Evolutionary conservation across 768 basidiomycete genomes (phyloP).

Genomic region (Pleurotus eryngii): DNA sequence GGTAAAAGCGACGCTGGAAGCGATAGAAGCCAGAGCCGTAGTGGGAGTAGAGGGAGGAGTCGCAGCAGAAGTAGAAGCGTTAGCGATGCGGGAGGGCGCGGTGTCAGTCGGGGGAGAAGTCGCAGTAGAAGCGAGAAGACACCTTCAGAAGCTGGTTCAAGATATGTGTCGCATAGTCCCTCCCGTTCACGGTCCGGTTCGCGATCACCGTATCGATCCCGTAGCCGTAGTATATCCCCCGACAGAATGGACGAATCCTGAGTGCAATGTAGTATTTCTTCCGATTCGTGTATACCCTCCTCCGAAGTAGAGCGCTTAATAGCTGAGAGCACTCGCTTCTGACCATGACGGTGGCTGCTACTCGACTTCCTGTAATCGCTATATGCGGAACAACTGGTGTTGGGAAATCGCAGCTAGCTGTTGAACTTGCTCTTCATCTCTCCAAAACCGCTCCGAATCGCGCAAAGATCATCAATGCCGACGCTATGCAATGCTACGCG

Average conservation of each 20-base stretch:
- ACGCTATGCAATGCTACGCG: conserved; percentile 95
- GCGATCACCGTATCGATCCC: conserved; percentile 43
- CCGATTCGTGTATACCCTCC: background rate
- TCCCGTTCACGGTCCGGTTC: conserved; percentile 41
- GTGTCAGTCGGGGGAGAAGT: conserved; percentile 21
- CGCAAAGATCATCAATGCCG: conserved; percentile 87
- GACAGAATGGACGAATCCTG: conserved; percentile 44
- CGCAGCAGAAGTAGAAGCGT: conserved; percentile 32
- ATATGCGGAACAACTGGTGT: conserved; percentile 95
- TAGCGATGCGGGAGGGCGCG: conserved; percentile 17
- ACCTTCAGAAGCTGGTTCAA: conserved; percentile 44
- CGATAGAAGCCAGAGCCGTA: conserved; percentile 35
- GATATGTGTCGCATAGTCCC: conserved; percentile 66
- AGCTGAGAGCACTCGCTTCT: background rate
- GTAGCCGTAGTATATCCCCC: conserved; percentile 57
- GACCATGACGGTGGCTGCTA: conserved; percentile 23
- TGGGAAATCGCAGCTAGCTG: conserved; percentile 90
- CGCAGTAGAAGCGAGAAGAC: conserved; percentile 27
- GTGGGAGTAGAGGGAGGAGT: conserved; percentile 32
- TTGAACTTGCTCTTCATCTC: conserved; percentile 76
- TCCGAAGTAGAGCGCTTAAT: background rate
- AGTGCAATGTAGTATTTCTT: background rate
- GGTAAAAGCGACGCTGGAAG: conserved; percentile 57
- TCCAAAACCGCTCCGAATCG: conserved; percentile 48
- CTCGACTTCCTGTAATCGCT: conserved; percentile 66